Conservation (phyloP, 2,329 filamentous ascomycete species). For the Alternaria sp. region DNA sequence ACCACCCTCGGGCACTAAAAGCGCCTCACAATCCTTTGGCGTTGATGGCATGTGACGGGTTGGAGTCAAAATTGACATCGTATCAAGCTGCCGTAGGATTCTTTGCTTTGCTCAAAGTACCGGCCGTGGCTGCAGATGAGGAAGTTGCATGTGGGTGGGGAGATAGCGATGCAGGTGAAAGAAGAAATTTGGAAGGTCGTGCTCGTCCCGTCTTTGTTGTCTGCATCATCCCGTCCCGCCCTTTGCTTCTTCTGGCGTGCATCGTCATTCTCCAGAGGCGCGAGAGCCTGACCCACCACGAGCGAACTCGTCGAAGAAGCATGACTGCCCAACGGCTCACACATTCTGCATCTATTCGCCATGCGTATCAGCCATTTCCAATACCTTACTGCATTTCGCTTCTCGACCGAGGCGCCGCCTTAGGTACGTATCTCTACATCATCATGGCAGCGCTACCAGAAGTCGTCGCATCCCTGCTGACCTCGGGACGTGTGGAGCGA, state of each 20-base stretch:
- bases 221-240: constrained; percentile 11
- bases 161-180: constrained; percentile 12
- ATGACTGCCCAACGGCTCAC: constrained; percentile 10
- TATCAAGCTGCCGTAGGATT: constrained; percentile 4
- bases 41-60: constrained; percentile 25
- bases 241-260: constrained; percentile 14
- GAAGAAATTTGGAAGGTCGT: constrained; percentile 8
- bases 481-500: constrained; percentile 27
- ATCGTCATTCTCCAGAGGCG: constrained; percentile 11
- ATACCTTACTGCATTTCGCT: constrained; percentile 17
- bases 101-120: constrained; percentile 12
- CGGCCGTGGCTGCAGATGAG: constrained; percentile 11
- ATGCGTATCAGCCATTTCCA: constrained; percentile 15
- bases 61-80: constrained; percentile 28
- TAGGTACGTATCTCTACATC: constrained; percentile 9
- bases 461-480: constrained; percentile 14
- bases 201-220: constrained; percentile 14
- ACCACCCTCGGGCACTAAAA: constrained; percentile 36
- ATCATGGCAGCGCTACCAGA: constrained; percentile 13
- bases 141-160: constrained; percentile 15
- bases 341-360: neutral
- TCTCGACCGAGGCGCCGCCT: constrained; percentile 8
- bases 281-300: constrained; percentile 1
- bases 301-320: constrained; percentile 11
- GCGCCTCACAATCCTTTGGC: constrained; percentile 41